Evolutionary conservation across 139 green algal genomes (phyloP), one percentile per base, ranked within the genome.

Genomic region (Spirogloea muscicola): DNA sequence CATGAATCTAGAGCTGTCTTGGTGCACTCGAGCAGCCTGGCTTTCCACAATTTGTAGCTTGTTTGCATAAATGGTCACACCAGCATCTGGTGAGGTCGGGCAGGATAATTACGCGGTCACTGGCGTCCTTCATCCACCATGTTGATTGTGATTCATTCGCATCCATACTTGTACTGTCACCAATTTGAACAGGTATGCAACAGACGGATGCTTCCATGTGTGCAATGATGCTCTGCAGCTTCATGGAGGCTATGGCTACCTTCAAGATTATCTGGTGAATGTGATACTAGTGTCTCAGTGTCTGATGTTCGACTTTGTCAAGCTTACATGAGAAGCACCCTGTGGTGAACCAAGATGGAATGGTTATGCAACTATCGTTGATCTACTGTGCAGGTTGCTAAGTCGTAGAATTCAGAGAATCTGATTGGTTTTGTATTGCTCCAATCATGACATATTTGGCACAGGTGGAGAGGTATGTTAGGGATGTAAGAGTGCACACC

Each of bases 401-500:
- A 21, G 21, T 21, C 21, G 21, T 55, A 21, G 46, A 55, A 31
- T 55, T 55, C 46, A 21, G 21, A 21, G 21, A 55, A 31, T 31
- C 46, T 31, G 46, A 31, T 31, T 31, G 46, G 21, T 55, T 55
- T 55, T 21, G 21, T 21, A 21, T 55, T 21, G 21, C 21, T 55
- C 21, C 46, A 31, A 21, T 55, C 21, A 13, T 41, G 13, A 36
- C 6, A 7, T 33, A 13, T 41, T 5, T 29, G 27, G 27, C 6
- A 36, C 49, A 79, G 72, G 51, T 92, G 25, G 90, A 95, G 86
- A 65, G 90, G 6, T 84, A 87, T 5, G 34, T 91, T 62, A 72
- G 90, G 2, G 90, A 95, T 76, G 65, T 95, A 55, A 62, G 90
- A 3, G 90, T 95, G 39, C 90, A 95, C 79, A 88, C 77, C 57